phyloP scores from a whole-genome alignment of 176 grass and related monocot genomes.

The Aegilops longissima region DNA sequence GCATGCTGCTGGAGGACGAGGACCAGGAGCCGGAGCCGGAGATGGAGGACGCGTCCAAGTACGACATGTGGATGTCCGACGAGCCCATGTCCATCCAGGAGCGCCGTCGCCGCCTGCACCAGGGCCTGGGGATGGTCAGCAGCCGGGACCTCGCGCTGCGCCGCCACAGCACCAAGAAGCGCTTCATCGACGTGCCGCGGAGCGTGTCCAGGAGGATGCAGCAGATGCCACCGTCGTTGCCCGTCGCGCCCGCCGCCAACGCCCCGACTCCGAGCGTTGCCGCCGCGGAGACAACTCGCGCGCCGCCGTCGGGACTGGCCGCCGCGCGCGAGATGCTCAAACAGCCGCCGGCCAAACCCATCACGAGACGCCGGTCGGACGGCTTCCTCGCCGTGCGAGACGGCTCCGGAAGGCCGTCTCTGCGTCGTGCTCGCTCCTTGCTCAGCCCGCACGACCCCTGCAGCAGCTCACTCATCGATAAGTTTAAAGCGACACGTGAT shows the following conservation, averaged over 20 bases:
- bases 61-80: conserved; percentile 80
- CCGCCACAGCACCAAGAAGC: conserved; percentile 53
- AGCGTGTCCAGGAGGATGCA: neutral
- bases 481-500: conserved; percentile 9
- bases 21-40: conserved; percentile 38
- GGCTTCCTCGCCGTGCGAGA: conserved; percentile 28
- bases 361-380: conserved; percentile 41
- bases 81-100: conserved; percentile 81
- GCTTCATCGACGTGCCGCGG: conserved; percentile 21
- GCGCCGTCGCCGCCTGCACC: conserved; percentile 76
- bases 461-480: conserved; percentile 4
- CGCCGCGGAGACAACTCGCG: neutral
- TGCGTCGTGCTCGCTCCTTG: conserved; percentile 34
- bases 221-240: neutral
- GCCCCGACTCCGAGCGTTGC: neutral
- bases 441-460: conserved; percentile 11
- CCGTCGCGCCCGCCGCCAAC: neutral
- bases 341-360: neutral
- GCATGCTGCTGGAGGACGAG: conserved; percentile 31
- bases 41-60: conserved; percentile 45
- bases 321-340: neutral
- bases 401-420: neutral
- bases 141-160: conserved; percentile 46
- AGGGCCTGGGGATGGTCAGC: conserved; percentile 77
- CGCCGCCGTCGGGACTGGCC: neutral